A percentile compares a stretch with the other conserved stretches of the same genome.
Conservation (phyloP, 306 rosid genomes). For the Fragaria iinumae region DNA sequence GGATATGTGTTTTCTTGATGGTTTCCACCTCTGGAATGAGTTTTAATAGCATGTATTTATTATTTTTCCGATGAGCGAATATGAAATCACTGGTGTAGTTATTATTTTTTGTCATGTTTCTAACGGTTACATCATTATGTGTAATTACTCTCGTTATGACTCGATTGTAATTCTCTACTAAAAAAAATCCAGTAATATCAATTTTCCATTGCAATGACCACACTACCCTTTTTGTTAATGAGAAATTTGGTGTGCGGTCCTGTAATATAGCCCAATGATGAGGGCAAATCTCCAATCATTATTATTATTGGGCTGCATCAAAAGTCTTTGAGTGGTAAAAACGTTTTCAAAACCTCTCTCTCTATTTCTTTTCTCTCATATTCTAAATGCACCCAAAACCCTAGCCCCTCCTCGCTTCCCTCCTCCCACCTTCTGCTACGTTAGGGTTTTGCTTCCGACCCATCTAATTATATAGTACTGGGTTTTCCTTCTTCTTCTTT, state of each 20-base stretch:
- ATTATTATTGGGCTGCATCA: background rate
- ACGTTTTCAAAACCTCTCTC: conserved; percentile 47
- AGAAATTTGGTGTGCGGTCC: background rate
- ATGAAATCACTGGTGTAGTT: too few species aligned
- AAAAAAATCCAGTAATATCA: too few species aligned
- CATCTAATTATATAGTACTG: background rate
- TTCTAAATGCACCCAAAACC: conserved; percentile 46
- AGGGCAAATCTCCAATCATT: background rate
- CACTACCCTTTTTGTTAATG: too few species aligned
- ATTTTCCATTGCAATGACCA: too few species aligned
- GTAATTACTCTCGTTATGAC: too few species aligned
- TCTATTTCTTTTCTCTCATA: conserved; percentile 6
- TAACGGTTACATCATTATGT: too few species aligned
- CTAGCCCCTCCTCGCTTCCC: conserved; percentile 30
- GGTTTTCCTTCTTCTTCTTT: background rate
- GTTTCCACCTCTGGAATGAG: too few species aligned
- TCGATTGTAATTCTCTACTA: too few species aligned
- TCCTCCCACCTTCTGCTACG: background rate
- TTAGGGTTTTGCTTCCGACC: conserved; percentile 41
- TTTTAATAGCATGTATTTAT: too few species aligned
- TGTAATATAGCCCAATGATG: conserved; percentile 8
- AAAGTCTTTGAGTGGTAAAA: conserved; percentile 25
- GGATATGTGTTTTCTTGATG: too few species aligned
- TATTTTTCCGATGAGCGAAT: too few species aligned
- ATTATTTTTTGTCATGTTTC: too few species aligned